These are phyloP conservation scores for Debaryomyces maramus DNA, from an alignment of 805 yeast genomes.

Conservation along the genomic window DNA sequence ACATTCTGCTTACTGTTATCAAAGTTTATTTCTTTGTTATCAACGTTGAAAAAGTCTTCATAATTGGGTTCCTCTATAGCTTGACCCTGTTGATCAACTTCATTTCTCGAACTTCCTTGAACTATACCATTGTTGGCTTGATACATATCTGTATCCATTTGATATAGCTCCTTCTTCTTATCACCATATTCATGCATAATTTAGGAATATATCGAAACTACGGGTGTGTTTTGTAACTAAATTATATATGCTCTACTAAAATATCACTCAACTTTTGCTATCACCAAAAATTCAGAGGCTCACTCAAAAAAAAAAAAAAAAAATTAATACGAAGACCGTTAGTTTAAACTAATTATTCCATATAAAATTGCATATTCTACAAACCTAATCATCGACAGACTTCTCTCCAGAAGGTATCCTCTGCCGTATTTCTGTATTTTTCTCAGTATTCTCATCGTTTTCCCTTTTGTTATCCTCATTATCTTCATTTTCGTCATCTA, in stretches of 20 bases:
- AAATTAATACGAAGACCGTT: too few species aligned
- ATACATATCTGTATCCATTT: neutral
- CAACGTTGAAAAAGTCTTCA: neutral
- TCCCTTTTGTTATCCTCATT: conserved; percentile 4
- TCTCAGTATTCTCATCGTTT: neutral
- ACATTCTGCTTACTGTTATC: neutral
- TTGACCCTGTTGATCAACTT: neutral
- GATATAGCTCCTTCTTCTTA: neutral
- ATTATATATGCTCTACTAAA: too few species aligned
- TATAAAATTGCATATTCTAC: too few species aligned
- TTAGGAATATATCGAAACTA: neutral
- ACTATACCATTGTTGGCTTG: neutral
- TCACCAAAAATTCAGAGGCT: too few species aligned
- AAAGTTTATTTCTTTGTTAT: neutral
- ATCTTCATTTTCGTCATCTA: conserved; percentile 7
- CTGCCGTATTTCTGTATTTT: conserved; percentile 12
- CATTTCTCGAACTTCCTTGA: neutral
- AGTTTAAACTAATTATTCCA: too few species aligned
- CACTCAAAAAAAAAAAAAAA: too few species aligned
- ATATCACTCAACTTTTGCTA: too few species aligned
- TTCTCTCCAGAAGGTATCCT: conserved; percentile 18
- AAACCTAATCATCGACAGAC: too few species aligned
- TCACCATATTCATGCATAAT: neutral
- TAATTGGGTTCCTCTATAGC: neutral
- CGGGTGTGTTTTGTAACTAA: too few species aligned